phyloP scores from a whole-genome alignment of 164 flowering plant genomes.

The Umbellularia californica region DNA sequence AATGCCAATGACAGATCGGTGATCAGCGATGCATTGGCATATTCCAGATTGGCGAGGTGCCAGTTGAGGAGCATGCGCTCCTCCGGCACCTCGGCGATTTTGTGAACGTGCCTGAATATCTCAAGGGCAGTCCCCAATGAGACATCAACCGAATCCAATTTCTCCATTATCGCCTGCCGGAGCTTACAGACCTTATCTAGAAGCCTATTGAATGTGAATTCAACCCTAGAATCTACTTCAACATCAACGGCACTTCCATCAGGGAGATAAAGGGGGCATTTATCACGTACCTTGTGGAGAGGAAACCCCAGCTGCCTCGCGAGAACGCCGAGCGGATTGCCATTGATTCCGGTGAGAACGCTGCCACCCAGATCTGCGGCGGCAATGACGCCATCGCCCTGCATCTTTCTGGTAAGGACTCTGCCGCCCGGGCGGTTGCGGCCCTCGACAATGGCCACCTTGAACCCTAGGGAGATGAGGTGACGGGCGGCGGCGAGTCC shows the following conservation, averaged over 20 bases:
- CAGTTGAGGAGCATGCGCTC: constrained; percentile 89
- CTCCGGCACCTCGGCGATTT: constrained; percentile 60
- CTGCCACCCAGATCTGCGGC: constrained; percentile 96
- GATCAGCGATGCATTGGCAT: constrained; percentile 85
- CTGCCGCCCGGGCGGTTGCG: constrained; percentile 85
- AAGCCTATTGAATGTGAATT: constrained; percentile 68
- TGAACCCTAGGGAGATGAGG: constrained; percentile 66
- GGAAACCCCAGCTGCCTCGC: constrained; percentile 89
- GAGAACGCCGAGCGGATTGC: constrained; percentile 88
- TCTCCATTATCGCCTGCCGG: constrained; percentile 80
- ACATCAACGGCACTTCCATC: constrained; percentile 72
- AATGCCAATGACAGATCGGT: constrained; percentile 84
- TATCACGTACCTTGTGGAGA: constrained; percentile 94
- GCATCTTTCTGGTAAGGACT: constrained; percentile 69
- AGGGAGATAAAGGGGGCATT: constrained; percentile 89
- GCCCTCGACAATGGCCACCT: constrained; percentile 81
- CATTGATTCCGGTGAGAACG: constrained; percentile 96
- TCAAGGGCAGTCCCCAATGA: constrained; percentile 81
- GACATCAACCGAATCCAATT: constrained; percentile 71
- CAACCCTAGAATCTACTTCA: constrained; percentile 75
- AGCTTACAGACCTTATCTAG: constrained; percentile 92
- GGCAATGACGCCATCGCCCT: constrained; percentile 54
- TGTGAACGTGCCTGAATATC: constrained; percentile 63
- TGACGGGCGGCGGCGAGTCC: constrained; percentile 89
- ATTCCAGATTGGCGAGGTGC: constrained; percentile 96